Evolutionary conservation across 1,284 basidiomycete species (phyloP).

Genomic region (Pascua guehoae): DNA sequence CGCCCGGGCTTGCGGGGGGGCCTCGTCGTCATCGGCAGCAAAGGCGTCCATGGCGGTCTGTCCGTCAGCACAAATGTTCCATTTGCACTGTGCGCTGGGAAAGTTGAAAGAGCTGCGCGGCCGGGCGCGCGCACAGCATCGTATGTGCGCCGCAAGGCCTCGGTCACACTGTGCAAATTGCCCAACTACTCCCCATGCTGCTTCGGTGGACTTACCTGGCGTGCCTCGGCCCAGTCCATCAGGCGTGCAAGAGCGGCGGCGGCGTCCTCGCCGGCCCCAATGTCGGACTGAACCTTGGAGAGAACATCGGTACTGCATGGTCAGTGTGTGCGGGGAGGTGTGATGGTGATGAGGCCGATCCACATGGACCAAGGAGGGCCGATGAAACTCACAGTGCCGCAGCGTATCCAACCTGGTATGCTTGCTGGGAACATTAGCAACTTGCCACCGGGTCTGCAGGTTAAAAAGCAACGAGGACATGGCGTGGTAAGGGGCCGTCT

Average conservation of each 20-base stretch:
- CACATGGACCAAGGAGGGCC: constrained; percentile 1
- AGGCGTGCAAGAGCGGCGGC: constrained; percentile 43
- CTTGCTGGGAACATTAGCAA: constrained; percentile 35
- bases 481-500: no score
- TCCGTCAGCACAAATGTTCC: background rate
- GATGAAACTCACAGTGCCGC: constrained; percentile 41
- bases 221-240: constrained; percentile 51
- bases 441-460: background rate
- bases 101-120: no score
- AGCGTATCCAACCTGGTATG: constrained; percentile 49
- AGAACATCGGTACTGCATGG: constrained; percentile 38
- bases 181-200: no score
- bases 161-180: no score
- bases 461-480: background rate
- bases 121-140: no score
- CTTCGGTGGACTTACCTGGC: constrained; percentile 34
- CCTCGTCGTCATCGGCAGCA: constrained; percentile 39
- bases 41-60: constrained; percentile 43
- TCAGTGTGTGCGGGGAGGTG: constrained; percentile 1
- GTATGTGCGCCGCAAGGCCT: no score
- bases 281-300: constrained; percentile 43
- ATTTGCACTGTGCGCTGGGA: no score
- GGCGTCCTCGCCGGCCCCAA: constrained; percentile 41
- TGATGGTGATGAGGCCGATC: background rate
- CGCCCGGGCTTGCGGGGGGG: constrained; percentile 3